Conservation (phyloP, 2,329 filamentous ascomycete genomes). For the Ceratocystiopsis brevicomis region DNA sequence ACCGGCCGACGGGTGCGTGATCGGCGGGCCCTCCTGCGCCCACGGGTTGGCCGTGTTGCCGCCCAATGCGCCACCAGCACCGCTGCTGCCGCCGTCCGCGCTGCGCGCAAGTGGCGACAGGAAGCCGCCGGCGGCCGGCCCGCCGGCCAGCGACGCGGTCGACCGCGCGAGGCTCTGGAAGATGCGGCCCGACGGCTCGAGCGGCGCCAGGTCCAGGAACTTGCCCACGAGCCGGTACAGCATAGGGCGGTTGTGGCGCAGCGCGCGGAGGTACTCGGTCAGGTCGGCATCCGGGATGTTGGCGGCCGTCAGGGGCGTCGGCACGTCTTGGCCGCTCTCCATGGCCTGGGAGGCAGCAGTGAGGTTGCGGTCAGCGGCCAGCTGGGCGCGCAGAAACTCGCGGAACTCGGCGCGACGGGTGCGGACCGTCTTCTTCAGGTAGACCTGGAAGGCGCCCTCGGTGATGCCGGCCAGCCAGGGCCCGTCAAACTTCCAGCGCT, state of each 20-base stretch:
- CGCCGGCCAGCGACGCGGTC: constrained; percentile 13
- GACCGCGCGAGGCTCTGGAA: constrained; percentile 5
- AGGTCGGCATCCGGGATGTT: constrained; percentile 33
- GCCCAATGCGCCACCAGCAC: neutral
- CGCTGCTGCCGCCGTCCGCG: constrained; percentile 14
- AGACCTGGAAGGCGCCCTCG: constrained; percentile 39
- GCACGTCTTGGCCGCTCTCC: constrained; percentile 18
- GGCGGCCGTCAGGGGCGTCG: constrained; percentile 13
- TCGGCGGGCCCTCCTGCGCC: constrained; percentile 34
- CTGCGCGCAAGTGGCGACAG: constrained; percentile 9
- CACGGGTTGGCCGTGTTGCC: constrained; percentile 22
- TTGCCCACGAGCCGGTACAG: constrained; percentile 36
- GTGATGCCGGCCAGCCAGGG: constrained; percentile 47
- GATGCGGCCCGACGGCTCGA: constrained; percentile 15
- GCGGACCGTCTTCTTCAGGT: constrained; percentile 33
- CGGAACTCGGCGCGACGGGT: constrained; percentile 35
- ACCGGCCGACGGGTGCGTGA: constrained; percentile 42
- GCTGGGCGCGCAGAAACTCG: constrained; percentile 28
- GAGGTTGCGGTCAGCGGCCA: constrained; percentile 27
- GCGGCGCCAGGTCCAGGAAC: constrained; percentile 43
- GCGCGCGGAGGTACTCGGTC: constrained; percentile 28
- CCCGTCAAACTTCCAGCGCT: constrained; percentile 47
- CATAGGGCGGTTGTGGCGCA: constrained; percentile 30
- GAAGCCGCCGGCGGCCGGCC: neutral
- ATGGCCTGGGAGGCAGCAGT: constrained; percentile 18